Evolutionary conservation across 2,329 filamentous ascomycete genomes (phyloP), one percentile per base, ranked within the genome.

Genomic region (Hypoxylon sp.): DNA sequence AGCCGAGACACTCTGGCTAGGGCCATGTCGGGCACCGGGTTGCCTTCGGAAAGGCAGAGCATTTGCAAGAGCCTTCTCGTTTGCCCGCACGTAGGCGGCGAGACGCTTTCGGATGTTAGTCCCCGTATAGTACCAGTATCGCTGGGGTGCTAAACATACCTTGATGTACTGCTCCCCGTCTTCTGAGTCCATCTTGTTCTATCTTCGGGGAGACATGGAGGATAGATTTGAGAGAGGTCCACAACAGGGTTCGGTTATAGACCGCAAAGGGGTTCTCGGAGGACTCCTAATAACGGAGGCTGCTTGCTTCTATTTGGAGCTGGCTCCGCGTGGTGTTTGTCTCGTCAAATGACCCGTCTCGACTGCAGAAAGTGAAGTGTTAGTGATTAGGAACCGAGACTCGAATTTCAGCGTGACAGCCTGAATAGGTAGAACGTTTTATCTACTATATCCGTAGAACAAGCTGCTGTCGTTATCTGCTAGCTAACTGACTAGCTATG

Each of bases 1-100:
- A 23, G 84, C 81, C 58, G 84, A 85, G 47, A 86, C 82, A 71
- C 84, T 88, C 68, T 88, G 85, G 10, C 88, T 87, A 53, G 85
- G 77, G 66, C 83, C 85, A 86, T 93, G 87, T 69, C 88, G 89
- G 62, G 85, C 80, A 35, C 82, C 79, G 62, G 85, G 83, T 70
- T 91, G 88, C 69, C 91, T 87, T 74, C 89, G 88, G 68, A 96
- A 83, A 75, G 97, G 94, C 62, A 97, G 81, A 69, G 94, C 94
- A 79, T 98, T 98, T 73, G 95, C 95, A 63, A 99, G 85, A 31
- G 93, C 94, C 79, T 96, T 96, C 78, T 99, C 95, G 80, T 99
- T 92, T 53, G 92, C 97, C 63, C 93, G 92, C 77, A 99, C 92
- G 78, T 97, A 98, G 78, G 89, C 89, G 73, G 94, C 93, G 74